Evolutionary conservation across 2,329 filamentous ascomycete species (phyloP).

Genomic region (Geosmithia putterillii): DNA sequence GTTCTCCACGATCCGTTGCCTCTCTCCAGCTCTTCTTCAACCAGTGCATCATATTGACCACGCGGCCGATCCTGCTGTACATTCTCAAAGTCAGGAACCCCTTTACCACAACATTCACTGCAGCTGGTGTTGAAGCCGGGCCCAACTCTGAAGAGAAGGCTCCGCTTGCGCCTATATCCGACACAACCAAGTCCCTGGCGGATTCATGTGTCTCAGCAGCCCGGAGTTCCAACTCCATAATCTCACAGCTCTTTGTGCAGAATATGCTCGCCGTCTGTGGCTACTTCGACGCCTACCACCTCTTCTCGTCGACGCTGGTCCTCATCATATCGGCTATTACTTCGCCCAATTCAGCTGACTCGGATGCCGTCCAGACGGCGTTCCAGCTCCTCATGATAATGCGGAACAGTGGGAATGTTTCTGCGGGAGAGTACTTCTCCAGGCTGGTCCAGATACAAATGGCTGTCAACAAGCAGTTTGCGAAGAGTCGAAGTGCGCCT

Average conservation of each 20-base stretch:
- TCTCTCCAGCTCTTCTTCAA: conserved; percentile 6
- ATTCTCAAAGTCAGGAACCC: conserved; percentile 5
- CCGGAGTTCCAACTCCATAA: conserved; percentile 5
- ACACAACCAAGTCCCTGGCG: conserved; percentile 6
- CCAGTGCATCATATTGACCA: conserved; percentile 7
- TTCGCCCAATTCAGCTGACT: conserved; percentile 6
- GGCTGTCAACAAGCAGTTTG: conserved; percentile 5
- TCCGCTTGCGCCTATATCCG: conserved; percentile 1
- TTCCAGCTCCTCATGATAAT: conserved; percentile 6
- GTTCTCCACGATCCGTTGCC: conserved; percentile 5
- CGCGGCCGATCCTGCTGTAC: conserved; percentile 5
- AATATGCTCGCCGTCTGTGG: conserved; percentile 6
- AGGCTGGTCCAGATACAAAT: conserved; percentile 5
- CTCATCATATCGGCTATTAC: conserved; percentile 6
- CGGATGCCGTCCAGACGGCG: conserved; percentile 6
- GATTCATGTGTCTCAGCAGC: conserved; percentile 6
- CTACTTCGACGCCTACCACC: conserved; percentile 6
- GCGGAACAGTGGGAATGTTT: conserved; percentile 5
- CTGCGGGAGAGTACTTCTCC: conserved; percentile 5
- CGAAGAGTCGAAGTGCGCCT: not conserved
- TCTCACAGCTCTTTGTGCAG: conserved; percentile 5
- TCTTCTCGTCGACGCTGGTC: conserved; percentile 6
- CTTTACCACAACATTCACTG: not conserved
- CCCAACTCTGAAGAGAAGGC: not conserved
- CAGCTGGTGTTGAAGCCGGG: not conserved